Evolutionary conservation across 139 green algal species (phyloP), one percentile per base, ranked within the genome.

Genomic region (Volvox africanus): DNA sequence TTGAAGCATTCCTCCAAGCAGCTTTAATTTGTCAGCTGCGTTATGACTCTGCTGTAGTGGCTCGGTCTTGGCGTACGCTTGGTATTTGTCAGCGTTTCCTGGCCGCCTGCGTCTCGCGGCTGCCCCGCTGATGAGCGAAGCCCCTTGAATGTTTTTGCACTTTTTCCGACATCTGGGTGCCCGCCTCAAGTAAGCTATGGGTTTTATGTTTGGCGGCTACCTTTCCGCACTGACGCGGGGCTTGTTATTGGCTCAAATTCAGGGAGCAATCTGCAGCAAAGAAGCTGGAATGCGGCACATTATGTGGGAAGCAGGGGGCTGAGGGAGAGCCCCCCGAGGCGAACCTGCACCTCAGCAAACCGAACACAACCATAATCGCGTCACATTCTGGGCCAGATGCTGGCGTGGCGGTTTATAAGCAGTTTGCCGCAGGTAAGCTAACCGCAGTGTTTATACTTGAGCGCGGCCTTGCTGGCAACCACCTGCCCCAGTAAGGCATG

Each of bases 241-340:
- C 65, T 37, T 20, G 12, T 79, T 35, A 33, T 79, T 79, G n/a
- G 32, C 61, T 81, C 17, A 26, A 68, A 35, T 2, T 28, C 86
- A 90, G 86, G 73, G 86, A 83, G 32, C 86, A 90, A 83, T 75
- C 86, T 3, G 73, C 71, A 33, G 86, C 50, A 19, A 68, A 37
- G 21, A 76, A 76, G 30, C 55, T 90, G 24, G 73, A 76, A 33
- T 32, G 67, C 28, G 73, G 71, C 0, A 91, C 87, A 20, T 28
- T 91, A 21, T 86, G 76, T 32, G 87, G 87, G 1, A 91, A 91
- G 61, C 87, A 91, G 61, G 87, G 87, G 24, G 61, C 87, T 21
- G 87, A 91, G 1, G 86, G 73, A 17, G 61, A 86, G 33, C 76
- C 76, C 19, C 87, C 87, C 0, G 87, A 86, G 61, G 33, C 61